These are phyloP conservation scores for Candida patagonica DNA, from an alignment of 805 yeast genomes.

Conservation along the genomic window DNA sequence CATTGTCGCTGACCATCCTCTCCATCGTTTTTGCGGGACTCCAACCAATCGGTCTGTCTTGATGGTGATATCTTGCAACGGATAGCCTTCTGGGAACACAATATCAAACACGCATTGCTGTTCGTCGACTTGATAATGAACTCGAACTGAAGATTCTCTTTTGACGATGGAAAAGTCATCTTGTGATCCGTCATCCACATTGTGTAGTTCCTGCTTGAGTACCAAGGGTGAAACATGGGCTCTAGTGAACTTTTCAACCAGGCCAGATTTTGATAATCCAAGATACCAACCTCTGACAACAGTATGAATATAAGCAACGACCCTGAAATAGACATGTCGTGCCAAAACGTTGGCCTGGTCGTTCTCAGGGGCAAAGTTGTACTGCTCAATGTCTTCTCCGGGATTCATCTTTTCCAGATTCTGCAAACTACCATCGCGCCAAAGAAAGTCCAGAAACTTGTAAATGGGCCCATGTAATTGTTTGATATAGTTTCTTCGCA, in stretches of 20 bases:
- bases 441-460: conserved; percentile 43
- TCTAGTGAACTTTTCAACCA: conserved; percentile 55
- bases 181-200: conserved; percentile 46
- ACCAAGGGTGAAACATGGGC: conserved; percentile 56
- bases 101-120: conserved; percentile 75
- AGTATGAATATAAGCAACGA: conserved; percentile 46
- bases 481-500: conserved; percentile 50
- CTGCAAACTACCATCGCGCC: conserved; percentile 3
- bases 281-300: conserved; percentile 49
- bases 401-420: conserved; percentile 13
- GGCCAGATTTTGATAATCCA: conserved; percentile 56
- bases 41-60: conserved; percentile 77
- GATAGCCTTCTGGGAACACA: conserved; percentile 64
- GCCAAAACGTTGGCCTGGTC: neutral
- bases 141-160: conserved; percentile 50
- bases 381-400: conserved; percentile 30
- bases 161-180: conserved; percentile 18
- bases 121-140: conserved; percentile 73
- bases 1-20: conserved; percentile 88
- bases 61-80: conserved; percentile 65
- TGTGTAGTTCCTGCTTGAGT: conserved; percentile 46
- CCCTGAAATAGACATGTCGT: conserved; percentile 42
- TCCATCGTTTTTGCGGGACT: conserved; percentile 86
- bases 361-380: conserved; percentile 26
- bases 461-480: conserved; percentile 45